These are phyloP conservation scores for Sporothrix luriei DNA, from an alignment of 2,329 filamentous ascomycete genomes.

Conservation along the genomic window DNA sequence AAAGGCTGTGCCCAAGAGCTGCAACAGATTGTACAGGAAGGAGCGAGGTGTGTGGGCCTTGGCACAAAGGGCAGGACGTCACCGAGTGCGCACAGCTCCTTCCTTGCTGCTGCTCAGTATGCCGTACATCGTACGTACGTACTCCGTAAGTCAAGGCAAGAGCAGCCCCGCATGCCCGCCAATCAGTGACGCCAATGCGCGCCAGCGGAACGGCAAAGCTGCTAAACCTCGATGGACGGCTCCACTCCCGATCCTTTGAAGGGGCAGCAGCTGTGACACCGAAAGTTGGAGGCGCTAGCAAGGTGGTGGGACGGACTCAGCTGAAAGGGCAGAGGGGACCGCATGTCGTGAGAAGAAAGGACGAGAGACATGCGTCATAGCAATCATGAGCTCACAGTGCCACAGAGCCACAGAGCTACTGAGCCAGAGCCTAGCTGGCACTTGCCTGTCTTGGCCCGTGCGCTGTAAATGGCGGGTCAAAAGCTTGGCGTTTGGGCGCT, in stretches of 20 bases:
- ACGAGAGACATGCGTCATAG: no score
- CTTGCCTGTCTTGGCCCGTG: constrained; percentile 2
- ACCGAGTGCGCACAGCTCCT: constrained; percentile 9
- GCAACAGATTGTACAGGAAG: neutral
- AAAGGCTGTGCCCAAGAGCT: neutral
- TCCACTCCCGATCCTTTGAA: constrained; percentile 9
- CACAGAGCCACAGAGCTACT: no score
- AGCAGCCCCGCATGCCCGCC: neutral
- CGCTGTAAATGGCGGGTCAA: neutral
- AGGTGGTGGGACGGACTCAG: constrained; percentile 25
- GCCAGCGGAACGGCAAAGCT: neutral
- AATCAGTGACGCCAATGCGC: neutral
- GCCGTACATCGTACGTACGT: no score
- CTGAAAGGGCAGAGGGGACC: constrained; percentile 19
- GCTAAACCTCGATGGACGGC: constrained; percentile 15
- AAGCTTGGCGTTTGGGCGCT: constrained; percentile 19
- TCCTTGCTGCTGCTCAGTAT: neutral
- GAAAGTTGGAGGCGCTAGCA: constrained; percentile 9
- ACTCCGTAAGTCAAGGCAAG: neutral
- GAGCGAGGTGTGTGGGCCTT: constrained; percentile 16
- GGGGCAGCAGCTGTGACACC: neutral
- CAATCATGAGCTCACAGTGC: no score
- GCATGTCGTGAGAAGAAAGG: no score
- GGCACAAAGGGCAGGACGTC: constrained; percentile 19
- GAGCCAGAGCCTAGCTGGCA: no score